Conservation (phyloP, 2,329 filamentous ascomycete species). For the Lasiodiplodia sp. region DNA sequence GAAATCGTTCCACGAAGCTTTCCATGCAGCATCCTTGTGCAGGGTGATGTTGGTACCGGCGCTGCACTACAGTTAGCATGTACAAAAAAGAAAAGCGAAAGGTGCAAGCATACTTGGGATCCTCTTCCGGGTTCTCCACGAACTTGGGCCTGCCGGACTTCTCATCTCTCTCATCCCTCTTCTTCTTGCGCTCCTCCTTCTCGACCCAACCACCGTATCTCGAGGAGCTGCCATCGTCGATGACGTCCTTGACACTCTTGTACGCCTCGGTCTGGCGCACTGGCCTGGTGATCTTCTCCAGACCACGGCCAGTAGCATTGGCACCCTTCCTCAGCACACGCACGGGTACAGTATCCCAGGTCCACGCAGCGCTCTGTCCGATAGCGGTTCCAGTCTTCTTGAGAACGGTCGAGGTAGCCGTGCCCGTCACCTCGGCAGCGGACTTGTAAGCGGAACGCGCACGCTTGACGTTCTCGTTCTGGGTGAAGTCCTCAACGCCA, state of each 20-base stretch:
- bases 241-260: slow-evolving; percentile 91
- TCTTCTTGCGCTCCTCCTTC: slow-evolving; percentile 88
- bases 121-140: slow-evolving; percentile 48
- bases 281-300: slow-evolving; percentile 95
- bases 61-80: slow-evolving; percentile 59
- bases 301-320: slow-evolving; percentile 80
- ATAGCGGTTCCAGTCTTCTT: slow-evolving; percentile 87
- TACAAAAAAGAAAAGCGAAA: background rate
- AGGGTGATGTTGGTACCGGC: slow-evolving; percentile 93
- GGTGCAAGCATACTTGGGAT: slow-evolving; percentile 66
- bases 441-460: slow-evolving; percentile 87
- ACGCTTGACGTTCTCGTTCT: slow-evolving; percentile 88
- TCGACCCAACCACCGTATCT: slow-evolving; percentile 97
- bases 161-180: slow-evolving; percentile 74
- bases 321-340: slow-evolving; percentile 90
- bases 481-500: slow-evolving; percentile 87
- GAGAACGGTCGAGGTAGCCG: slow-evolving; percentile 78
- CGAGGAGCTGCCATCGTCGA: slow-evolving; percentile 95
- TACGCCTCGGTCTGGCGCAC: slow-evolving; percentile 94
- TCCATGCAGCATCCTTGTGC: slow-evolving; percentile 97
- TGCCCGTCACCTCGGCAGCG: slow-evolving; percentile 82
- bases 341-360: slow-evolving; percentile 93
- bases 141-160: slow-evolving; percentile 45
- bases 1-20: slow-evolving; percentile 98
- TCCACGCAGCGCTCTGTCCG: slow-evolving; percentile 92